phyloP scores from a whole-genome alignment of 75 land plant genomes.

The Ceratopteris richardii region DNA sequence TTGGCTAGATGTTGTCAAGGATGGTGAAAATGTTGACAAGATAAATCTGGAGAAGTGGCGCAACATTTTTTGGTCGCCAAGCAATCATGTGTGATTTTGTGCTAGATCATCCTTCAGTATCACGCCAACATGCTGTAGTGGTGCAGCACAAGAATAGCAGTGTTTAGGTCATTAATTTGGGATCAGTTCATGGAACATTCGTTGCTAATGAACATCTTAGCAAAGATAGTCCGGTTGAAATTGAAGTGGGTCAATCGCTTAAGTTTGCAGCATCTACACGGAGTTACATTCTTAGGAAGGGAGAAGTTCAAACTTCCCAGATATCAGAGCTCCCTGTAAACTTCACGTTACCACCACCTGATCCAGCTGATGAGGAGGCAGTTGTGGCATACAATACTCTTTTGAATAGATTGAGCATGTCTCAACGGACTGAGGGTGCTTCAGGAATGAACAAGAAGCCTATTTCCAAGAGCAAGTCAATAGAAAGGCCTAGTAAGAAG shows the following conservation, averaged over 20 bases:
- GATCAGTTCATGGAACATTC: constrained; percentile 96
- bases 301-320: constrained; percentile 43
- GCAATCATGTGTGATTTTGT: constrained; percentile 76
- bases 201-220: constrained; percentile 93
- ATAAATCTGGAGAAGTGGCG: constrained; percentile 64
- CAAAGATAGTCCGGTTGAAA: constrained; percentile 85
- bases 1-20: constrained; percentile 84
- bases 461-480: not conserved
- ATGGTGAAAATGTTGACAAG: constrained; percentile 63
- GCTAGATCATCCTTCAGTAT: constrained; percentile 90
- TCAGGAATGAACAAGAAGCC: too few species aligned
- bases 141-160: constrained; percentile 98
- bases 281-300: constrained; percentile 76
- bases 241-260: constrained; percentile 88
- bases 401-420: constrained; percentile 49
- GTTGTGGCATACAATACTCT: constrained; percentile 82
- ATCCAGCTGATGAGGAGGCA: constrained; percentile 84
- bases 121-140: constrained; percentile 94
- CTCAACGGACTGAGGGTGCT: constrained; percentile 18
- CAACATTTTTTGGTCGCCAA: constrained; percentile 85
- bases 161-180: constrained; percentile 87
- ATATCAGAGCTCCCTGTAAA: constrained; percentile 34
- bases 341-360: constrained; percentile 72
- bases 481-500: constrained; percentile 50
- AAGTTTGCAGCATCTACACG: constrained; percentile 91